A percentile compares a stretch with the other conserved stretches of the same genome.
Conservation (phyloP, 192 early-diverging fungal genomes). For the Mortierella claussenii region DNA sequence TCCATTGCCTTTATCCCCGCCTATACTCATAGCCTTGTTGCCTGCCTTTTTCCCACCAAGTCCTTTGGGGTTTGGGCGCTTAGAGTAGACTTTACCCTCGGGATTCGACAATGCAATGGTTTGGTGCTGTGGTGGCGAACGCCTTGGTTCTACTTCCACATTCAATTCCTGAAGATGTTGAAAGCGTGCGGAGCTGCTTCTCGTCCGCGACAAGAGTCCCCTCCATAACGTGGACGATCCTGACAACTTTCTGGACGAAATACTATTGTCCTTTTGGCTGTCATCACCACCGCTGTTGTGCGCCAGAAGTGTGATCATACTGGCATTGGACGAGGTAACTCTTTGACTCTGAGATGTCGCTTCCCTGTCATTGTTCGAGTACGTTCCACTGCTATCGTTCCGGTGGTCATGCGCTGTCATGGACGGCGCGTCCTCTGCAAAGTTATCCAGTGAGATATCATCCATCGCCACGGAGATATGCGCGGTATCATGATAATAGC, state of each 20-base stretch:
- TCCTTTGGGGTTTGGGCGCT: constrained; percentile 16
- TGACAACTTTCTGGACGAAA: constrained; percentile 4
- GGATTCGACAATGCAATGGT: background rate
- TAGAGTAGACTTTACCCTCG: constrained; percentile 23
- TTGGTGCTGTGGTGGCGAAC: background rate
- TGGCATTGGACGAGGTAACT: constrained; percentile 21
- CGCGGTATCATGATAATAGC: too few relatives aligned
- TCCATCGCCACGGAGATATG: constrained; percentile 38
- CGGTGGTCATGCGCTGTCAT: background rate
- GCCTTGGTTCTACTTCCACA: too few relatives aligned
- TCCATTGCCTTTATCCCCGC: constrained; percentile 16
- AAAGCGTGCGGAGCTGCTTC: background rate
- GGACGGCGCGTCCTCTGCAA: constrained; percentile 11
- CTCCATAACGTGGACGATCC: constrained; percentile 35
- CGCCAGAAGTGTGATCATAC: constrained; percentile 29
- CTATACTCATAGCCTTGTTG: constrained; percentile 1
- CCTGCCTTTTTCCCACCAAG: constrained; percentile 13
- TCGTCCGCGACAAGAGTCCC: constrained; percentile 18
- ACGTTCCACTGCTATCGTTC: background rate
- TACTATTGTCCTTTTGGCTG: too few relatives aligned
- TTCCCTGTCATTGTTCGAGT: too few relatives aligned
- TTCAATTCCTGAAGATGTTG: constrained; percentile 6
- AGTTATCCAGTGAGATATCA: constrained; percentile 32
- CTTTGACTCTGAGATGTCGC: constrained; percentile 6
- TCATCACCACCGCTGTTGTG: too few relatives aligned